Conservation (phyloP, 2,329 filamentous ascomycete genomes). For the Aspergillus tanneri region DNA sequence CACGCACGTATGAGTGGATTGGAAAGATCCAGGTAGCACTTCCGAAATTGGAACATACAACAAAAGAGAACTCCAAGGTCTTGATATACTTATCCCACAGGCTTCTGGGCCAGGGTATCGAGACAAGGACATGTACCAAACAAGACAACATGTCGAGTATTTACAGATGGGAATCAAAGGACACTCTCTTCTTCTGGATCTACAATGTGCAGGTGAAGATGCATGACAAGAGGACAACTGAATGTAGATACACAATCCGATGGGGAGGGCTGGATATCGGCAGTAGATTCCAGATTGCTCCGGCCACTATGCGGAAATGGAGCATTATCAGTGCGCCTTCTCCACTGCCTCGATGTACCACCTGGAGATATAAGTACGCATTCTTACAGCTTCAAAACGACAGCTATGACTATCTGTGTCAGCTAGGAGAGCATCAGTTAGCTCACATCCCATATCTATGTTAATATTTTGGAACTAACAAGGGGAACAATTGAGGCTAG, state of each 20-base stretch:
- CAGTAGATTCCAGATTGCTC: not conserved
- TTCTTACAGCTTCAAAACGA: not conserved
- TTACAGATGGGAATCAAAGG: not conserved
- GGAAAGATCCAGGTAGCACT: not conserved
- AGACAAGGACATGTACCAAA: not conserved
- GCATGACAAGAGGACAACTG: not conserved
- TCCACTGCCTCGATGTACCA: not conserved
- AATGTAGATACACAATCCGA: not conserved
- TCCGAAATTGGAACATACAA: not conserved
- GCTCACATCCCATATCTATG: not conserved
- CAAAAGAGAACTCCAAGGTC: no score
- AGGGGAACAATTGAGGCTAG: no score
- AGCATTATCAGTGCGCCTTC: not conserved
- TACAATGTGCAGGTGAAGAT: not conserved
- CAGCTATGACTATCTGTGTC: not conserved
- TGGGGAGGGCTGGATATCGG: not conserved
- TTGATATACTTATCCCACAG: no score
- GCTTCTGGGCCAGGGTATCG: no score
- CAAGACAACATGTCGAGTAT: not conserved
- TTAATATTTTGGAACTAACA: no score
- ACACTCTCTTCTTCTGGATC: not conserved
- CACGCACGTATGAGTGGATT: not conserved
- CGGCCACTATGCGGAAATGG: not conserved
- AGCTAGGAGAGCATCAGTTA: not conserved
- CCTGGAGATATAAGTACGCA: not conserved